Base-by-base conservation (phyloP, 2,329 filamentous ascomycete genomes). In the Pleomassaria siparia region DNA sequence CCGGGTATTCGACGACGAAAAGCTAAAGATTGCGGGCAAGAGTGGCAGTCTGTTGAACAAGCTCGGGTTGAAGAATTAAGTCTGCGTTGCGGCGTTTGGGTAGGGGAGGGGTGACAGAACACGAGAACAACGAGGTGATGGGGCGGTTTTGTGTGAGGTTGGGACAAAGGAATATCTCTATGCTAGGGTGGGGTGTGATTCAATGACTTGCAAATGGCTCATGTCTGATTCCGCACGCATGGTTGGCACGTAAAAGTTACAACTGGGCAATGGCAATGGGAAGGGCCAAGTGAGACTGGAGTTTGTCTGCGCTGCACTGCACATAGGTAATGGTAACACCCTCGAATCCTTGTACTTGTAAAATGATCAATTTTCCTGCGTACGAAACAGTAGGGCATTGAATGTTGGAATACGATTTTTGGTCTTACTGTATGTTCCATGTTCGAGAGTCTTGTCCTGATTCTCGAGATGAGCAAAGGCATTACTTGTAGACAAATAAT, bases 1-100 rank as follows among this genome's bases (percentile, higher is more conserved):
- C 54, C 83, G 85, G 65, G 86, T 96, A 63, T 92, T 99, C 69
- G 80, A 83, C 62, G 78, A 85, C 69, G 71, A 71, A 69, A 72
- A 72, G 56, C 63, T 70, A 24, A 56, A 63, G 43, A 63, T 70
- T 44, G 68, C 69, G 25, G 67, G 66, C 47, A 65, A 66, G 40
- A 66, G 66, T 37, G 70, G 72, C 39, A 72, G 72, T 54, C 71
- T 83, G 44, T 63, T 82, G 49, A 75, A 72, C 70, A 81, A 80
- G 71, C 71, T 84, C 52, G 79, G 80, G 40, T 67, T 83, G 50
- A 75, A 74, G 66, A 78, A 76, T 64, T 78, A 77, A 60, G 49
- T 32, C 15, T 29, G 16, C 24, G 29, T 4, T 40, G 40, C 10
- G 29, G 22, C 22, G 43, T 42, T 26, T 24, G 11, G 35, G 29